A percentile compares a stretch with the other conserved stretches of the same genome.
These are phyloP conservation scores for Arxiozyma bovina DNA, from an alignment of 1,139 yeast genomes.

Conservation along the genomic window DNA sequence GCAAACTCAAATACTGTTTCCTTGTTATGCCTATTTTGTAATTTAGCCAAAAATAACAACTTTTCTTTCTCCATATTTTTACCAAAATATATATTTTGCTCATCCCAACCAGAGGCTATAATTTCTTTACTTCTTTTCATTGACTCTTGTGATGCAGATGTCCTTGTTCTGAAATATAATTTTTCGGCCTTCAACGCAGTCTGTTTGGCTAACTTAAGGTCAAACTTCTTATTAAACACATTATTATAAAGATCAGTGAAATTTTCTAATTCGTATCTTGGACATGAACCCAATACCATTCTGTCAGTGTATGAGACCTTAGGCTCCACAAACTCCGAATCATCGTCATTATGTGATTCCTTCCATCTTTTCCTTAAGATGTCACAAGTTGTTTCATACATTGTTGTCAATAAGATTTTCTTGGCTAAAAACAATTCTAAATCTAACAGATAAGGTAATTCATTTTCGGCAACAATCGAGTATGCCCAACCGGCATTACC, in stretches of 20 bases:
- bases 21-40: slow-evolving; percentile 58
- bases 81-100: slow-evolving; percentile 71
- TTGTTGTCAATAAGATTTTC: slow-evolving; percentile 60
- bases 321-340: slow-evolving; percentile 38
- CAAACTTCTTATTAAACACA: slow-evolving; percentile 57
- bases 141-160: slow-evolving; percentile 78
- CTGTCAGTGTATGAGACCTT: slow-evolving; percentile 63
- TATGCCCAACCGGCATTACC: slow-evolving; percentile 98
- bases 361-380: slow-evolving; percentile 41
- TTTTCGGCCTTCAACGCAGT: slow-evolving; percentile 86
- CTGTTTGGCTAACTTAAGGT: slow-evolving; percentile 51
- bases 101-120: slow-evolving; percentile 79
- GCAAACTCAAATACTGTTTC: slow-evolving; percentile 92
- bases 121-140: slow-evolving; percentile 78
- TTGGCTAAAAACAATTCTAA: slow-evolving; percentile 84
- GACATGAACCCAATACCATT: slow-evolving; percentile 75
- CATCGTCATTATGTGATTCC: slow-evolving; percentile 30
- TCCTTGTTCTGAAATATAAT: slow-evolving; percentile 75
- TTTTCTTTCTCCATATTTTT: slow-evolving; percentile 66
- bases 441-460: slow-evolving; percentile 82
- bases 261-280: slow-evolving; percentile 61
- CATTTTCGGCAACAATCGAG: slow-evolving; percentile 75
- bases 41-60: slow-evolving; percentile 58
- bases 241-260: slow-evolving; percentile 65
- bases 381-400: slow-evolving; percentile 56